A percentile compares a stretch with the other conserved stretches of the same genome.
These are phyloP conservation scores for Sclerotinia borealis DNA, from an alignment of 2,329 filamentous ascomycete species.

Conservation along the genomic window DNA sequence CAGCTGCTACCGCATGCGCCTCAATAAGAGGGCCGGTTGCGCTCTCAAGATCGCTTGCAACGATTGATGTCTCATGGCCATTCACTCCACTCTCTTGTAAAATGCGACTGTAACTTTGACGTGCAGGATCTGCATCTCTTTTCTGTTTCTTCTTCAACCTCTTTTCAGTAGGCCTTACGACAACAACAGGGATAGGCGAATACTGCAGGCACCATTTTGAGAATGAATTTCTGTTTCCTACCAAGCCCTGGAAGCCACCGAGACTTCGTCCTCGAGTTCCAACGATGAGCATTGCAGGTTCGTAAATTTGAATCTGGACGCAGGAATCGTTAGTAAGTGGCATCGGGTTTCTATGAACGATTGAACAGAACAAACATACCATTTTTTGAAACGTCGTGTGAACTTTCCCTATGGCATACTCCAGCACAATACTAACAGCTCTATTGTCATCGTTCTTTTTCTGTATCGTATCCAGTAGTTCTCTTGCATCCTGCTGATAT, in stretches of 20 bases:
- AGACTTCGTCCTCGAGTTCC: constrained; percentile 64
- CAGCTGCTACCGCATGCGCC: constrained; percentile 57
- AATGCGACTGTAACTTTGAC: constrained; percentile 60
- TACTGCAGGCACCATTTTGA: constrained; percentile 72
- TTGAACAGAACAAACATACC: constrained; percentile 41
- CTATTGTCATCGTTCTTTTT: constrained; percentile 65
- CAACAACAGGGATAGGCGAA: constrained; percentile 68
- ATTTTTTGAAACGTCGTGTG: constrained; percentile 68
- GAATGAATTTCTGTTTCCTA: constrained; percentile 56
- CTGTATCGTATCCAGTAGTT: constrained; percentile 59
- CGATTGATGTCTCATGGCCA: constrained; percentile 30
- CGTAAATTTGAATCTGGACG: constrained; percentile 62
- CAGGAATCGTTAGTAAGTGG: constrained; percentile 15
- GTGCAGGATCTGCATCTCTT: constrained; percentile 55
- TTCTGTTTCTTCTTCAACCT: constrained; percentile 67
- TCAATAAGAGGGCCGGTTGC: constrained; percentile 48
- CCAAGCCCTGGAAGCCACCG: constrained; percentile 62
- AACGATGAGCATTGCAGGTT: constrained; percentile 66
- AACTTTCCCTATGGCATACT: constrained; percentile 66
- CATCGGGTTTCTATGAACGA: neutral
- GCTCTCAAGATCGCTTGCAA: constrained; percentile 24
- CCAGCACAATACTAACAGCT: constrained; percentile 65
- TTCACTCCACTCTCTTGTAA: constrained; percentile 48
- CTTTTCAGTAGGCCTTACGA: constrained; percentile 64
- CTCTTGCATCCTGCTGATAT: constrained; percentile 59